Evolutionary conservation across 2,329 filamentous ascomycete species (phyloP).

Genomic region (Calonectria naviculata): DNA sequence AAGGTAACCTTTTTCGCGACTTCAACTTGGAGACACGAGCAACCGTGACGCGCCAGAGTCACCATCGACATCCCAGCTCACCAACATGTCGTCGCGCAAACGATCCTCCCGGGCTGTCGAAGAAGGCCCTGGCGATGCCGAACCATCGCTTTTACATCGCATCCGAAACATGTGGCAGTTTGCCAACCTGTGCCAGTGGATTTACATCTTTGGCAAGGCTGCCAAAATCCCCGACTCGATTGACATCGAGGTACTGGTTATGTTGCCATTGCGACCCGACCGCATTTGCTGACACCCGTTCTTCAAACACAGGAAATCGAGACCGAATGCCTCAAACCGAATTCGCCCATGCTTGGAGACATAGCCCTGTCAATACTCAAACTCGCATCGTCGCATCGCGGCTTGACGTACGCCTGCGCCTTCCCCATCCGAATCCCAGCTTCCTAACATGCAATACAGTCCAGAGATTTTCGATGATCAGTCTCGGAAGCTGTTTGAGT

Average conservation of each 20-base stretch:
- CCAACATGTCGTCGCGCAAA: constrained; percentile 43
- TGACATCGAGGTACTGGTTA: constrained; percentile 80
- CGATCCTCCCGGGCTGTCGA: constrained; percentile 35
- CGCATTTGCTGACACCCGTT: background rate
- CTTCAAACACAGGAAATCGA: constrained; percentile 77
- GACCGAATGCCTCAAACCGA: constrained; percentile 84
- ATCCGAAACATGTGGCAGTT: constrained; percentile 97
- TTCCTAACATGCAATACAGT: constrained; percentile 56
- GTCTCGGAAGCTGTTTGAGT: constrained; percentile 85
- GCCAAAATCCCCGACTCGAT: constrained; percentile 91
- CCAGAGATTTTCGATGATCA: constrained; percentile 94
- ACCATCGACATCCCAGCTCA: constrained; percentile 28
- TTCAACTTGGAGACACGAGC: constrained; percentile 28
- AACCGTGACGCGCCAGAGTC: constrained; percentile 40
- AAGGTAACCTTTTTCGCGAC: constrained; percentile 32
- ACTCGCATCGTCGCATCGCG: constrained; percentile 92
- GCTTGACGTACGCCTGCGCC: constrained; percentile 77
- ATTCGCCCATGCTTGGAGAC: constrained; percentile 79
- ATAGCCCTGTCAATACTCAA: constrained; percentile 91
- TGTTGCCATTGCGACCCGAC: constrained; percentile 3
- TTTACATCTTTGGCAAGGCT: constrained; percentile 87
- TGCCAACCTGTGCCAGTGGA: constrained; percentile 92
- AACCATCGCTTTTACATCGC: constrained; percentile 59
- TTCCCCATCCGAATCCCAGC: background rate
- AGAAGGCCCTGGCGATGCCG: constrained; percentile 25